phyloP scores from a whole-genome alignment of 2,329 filamentous ascomycete genomes.

The Nectriaceae sp. region DNA sequence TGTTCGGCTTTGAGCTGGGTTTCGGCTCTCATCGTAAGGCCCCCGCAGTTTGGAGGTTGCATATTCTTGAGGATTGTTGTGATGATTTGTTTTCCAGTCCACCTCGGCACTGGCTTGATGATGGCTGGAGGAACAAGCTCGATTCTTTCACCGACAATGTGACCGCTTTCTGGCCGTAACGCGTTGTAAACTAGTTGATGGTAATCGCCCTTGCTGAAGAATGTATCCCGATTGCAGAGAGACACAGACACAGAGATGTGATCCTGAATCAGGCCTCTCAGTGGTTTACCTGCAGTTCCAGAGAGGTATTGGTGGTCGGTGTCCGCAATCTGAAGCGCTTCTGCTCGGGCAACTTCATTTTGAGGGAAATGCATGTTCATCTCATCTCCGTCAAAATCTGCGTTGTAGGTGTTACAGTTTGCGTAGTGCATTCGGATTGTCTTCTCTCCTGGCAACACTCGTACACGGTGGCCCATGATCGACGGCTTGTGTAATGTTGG shows the following conservation, averaged over 20 bases:
- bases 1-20: slow-evolving; percentile 76
- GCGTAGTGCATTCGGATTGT: slow-evolving; percentile 99
- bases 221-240: slow-evolving; percentile 87
- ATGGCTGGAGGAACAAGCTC: slow-evolving; percentile 80
- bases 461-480: slow-evolving; percentile 96
- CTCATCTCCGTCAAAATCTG: slow-evolving; percentile 53
- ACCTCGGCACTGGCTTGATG: slow-evolving; percentile 76
- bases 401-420: slow-evolving; percentile 99
- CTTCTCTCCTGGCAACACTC: slow-evolving; percentile 90
- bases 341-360: slow-evolving; percentile 89
- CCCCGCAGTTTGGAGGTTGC: slow-evolving; percentile 72
- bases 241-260: slow-evolving; percentile 94
- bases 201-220: slow-evolving; percentile 86
- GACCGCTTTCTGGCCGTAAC: slow-evolving; percentile 84
- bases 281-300: slow-evolving; percentile 87
- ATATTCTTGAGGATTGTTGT: slow-evolving; percentile 94
- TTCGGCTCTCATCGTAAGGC: slow-evolving; percentile 77
- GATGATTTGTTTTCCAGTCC: slow-evolving; percentile 97
- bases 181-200: slow-evolving; percentile 92
- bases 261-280: slow-evolving; percentile 96
- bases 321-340: slow-evolving; percentile 90
- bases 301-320: slow-evolving; percentile 98
- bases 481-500: slow-evolving; percentile 97
- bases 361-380: slow-evolving; percentile 99
- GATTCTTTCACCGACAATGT: slow-evolving; percentile 81